phyloP scores from a whole-genome alignment of 306 rosid species.

The Cajanus cajan region DNA sequence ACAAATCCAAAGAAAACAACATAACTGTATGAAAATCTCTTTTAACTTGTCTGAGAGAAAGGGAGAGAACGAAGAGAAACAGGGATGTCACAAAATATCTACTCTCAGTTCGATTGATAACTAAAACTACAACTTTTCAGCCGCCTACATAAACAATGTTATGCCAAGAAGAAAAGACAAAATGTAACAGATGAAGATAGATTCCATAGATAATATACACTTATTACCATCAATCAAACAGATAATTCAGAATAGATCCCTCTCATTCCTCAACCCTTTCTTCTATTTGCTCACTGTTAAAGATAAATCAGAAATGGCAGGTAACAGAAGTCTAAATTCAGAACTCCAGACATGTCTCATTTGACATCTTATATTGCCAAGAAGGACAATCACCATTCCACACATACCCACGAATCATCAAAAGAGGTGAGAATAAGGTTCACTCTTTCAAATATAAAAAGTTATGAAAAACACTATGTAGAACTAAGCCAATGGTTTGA shows the following conservation, averaged over 20 bases:
- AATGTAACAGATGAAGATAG: neutral
- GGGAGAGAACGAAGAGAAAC: neutral
- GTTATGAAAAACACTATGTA: neutral
- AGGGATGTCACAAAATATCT: neutral
- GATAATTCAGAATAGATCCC: neutral
- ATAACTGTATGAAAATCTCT: neutral
- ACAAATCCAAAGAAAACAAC: slow-evolving; percentile 29
- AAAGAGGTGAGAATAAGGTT: neutral
- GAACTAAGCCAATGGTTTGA: slow-evolving; percentile 10
- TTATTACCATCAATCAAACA: slow-evolving; percentile 1
- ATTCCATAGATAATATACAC: neutral
- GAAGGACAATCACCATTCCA: neutral
- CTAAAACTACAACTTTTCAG: neutral
- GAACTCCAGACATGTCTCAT: neutral
- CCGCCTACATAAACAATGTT: slow-evolving; percentile 10
- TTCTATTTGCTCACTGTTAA: neutral
- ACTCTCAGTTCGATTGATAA: neutral
- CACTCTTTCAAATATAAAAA: neutral
- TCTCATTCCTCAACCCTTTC: neutral
- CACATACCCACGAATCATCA: slow-evolving; percentile 5
- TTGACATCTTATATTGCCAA: slow-evolving; percentile 17
- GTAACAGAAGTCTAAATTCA: neutral
- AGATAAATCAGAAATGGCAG: neutral
- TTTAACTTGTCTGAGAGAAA: neutral
- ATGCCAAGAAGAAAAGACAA: slow-evolving; percentile 2